A percentile compares a stretch with the other conserved stretches of the same genome.
Conservation (phyloP, 768 basidiomycete species). For the Tephrocybe sp. region DNA sequence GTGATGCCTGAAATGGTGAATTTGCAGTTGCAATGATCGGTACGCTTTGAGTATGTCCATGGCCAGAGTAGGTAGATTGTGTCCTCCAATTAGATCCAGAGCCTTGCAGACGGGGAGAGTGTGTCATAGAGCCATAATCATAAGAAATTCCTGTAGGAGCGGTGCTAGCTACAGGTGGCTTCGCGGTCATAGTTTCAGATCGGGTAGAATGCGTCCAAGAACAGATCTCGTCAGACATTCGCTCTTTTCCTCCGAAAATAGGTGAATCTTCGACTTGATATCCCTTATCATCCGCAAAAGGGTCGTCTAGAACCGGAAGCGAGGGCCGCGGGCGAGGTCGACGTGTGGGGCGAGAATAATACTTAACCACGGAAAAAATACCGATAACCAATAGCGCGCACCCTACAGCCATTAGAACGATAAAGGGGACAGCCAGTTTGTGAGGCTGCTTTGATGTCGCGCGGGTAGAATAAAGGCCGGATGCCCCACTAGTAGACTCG, state of each 20-base stretch:
- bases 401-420: slow-evolving; percentile 53
- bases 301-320: slow-evolving; percentile 66
- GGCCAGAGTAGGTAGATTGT: slow-evolving; percentile 24
- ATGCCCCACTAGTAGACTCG: background rate
- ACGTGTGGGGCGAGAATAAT: slow-evolving; percentile 47
- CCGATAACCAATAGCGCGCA: slow-evolving; percentile 46
- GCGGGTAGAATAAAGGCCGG: background rate
- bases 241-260: slow-evolving; percentile 75
- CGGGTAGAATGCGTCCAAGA: slow-evolving; percentile 56
- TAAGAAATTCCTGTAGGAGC: slow-evolving; percentile 9
- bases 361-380: slow-evolving; percentile 42
- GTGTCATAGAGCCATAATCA: slow-evolving; percentile 9
- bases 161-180: slow-evolving; percentile 12
- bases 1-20: slow-evolving; percentile 23
- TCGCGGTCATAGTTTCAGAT: slow-evolving; percentile 21
- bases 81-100: slow-evolving; percentile 13
- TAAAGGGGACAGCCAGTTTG: slow-evolving; percentile 44
- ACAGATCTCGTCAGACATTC: slow-evolving; percentile 50
- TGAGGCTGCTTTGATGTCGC: slow-evolving; percentile 21
- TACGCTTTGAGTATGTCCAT: slow-evolving; percentile 16
- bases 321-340: slow-evolving; percentile 66
- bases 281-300: slow-evolving; percentile 42
- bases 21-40: slow-evolving; percentile 18
- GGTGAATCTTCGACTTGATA: slow-evolving; percentile 58
- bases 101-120: slow-evolving; percentile 14